phyloP scores from a whole-genome alignment of 2,329 filamentous ascomycete species.

The Penicillium brevicompactum region DNA sequence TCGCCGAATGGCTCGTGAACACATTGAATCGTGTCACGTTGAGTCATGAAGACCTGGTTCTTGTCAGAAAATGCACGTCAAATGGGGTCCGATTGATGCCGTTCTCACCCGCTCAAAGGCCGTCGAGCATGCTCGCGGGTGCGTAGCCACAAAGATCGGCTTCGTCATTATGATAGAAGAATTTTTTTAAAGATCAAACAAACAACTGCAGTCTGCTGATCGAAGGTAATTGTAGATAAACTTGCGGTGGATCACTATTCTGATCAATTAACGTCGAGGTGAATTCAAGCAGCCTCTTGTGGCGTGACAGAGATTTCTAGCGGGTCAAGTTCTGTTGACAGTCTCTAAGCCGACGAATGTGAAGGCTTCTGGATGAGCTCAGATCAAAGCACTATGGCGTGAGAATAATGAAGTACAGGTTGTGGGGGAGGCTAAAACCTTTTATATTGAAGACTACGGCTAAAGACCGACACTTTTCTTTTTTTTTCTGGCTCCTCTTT shows the following conservation, averaged over 20 bases:
- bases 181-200: not conserved
- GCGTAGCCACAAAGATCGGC: conserved; percentile 89
- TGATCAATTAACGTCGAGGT: conserved; percentile 5
- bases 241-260: conserved; percentile 16
- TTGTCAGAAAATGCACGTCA: conserved; percentile 5
- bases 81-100: not conserved
- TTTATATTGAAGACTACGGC: conserved; percentile 15
- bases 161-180: conserved; percentile 63
- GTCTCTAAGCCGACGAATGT: conserved; percentile 15
- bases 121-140: conserved; percentile 92
- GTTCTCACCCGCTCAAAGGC: conserved; percentile 85
- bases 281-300: conserved; percentile 5
- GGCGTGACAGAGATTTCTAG: conserved; percentile 1
- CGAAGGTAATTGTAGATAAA: conserved; percentile 19
- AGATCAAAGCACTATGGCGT: conserved; percentile 20
- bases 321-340: not conserved
- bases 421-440: conserved; percentile 6
- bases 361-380: conserved; percentile 17
- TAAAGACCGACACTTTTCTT: not conserved
- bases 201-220: conserved; percentile 2
- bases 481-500: not conserved
- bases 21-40: conserved; percentile 75
- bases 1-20: conserved; percentile 97
- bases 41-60: conserved; percentile 90
- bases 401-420: conserved; percentile 12